Base-by-base conservation (phyloP, 495 filamentous ascomycete species). In the Penicillium alfredii region DNA sequence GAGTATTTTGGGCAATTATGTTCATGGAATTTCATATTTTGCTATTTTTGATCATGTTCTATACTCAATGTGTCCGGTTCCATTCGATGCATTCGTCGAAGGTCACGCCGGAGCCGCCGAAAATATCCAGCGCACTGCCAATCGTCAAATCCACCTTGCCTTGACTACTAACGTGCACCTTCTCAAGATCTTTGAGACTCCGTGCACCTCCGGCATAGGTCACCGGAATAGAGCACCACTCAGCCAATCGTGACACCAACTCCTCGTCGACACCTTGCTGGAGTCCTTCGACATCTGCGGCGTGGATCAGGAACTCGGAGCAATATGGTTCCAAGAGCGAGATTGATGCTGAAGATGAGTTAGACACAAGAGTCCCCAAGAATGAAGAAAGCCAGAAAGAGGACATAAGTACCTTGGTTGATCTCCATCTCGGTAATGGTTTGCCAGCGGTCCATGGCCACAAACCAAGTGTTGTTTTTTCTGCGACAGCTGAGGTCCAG, bases 391-490 rank as follows among this genome's bases (percentile, higher is more conserved):
- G 15, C 23, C 14, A 10, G 19, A 10, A 14, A 24, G 3, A 7
- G 4, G 14, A 47, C 71, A 33, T 65, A n/a, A n/a, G n/a, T n/a
- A 86, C 92, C 81, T 68, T 82, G 66, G 51, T 78, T 86, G 38
- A 97, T 78, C 51, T 96, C 90, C 80, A 93, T 88, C 55, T 94
- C 86, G 1, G 92, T 97, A 40, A 97, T 80, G 3, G 85, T 90
- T 67, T 96, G 90, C 92, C 92, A 98, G 60, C 93, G 90, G 57
- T 97, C 82, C 86, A 92, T 98, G 25, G 92, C 90, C 18, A 98
- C 90, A 42, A 86, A 82, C 89, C 92, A 98, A 8, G 76, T 74
- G 9, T 76, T 67, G 11, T 73, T 85, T 38, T 78, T 76, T 28
- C 77, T 66, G 27, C 92, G 77, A 52, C 92, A 98, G 54, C 86